Evolutionary conservation across 139 green algal genomes (phyloP).

Genomic region (Chlorella sp.): DNA sequence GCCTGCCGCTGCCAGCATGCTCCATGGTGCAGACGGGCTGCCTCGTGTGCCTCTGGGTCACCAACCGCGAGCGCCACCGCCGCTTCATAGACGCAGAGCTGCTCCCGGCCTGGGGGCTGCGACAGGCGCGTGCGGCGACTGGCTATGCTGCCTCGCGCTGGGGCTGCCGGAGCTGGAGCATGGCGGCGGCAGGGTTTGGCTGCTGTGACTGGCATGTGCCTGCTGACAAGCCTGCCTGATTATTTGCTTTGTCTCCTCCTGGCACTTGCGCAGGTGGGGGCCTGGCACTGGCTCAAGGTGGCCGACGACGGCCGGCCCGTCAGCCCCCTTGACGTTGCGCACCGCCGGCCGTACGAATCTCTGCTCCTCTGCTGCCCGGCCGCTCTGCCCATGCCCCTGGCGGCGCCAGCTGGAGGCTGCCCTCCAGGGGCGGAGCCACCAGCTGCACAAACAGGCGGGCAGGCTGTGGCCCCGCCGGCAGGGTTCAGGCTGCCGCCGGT

Average conservation of each 20-base stretch:
- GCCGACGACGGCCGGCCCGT: conserved; percentile 39
- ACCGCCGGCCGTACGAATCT: conserved; percentile 74
- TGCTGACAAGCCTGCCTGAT: too few relatives aligned
- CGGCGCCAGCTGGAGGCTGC: background rate
- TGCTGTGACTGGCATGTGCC: too few relatives aligned
- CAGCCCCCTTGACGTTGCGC: conserved; percentile 44
- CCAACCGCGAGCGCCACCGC: conserved; percentile 72
- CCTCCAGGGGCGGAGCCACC: background rate
- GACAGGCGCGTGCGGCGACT: too few relatives aligned
- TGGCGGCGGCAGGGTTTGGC: too few relatives aligned
- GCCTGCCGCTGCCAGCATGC: too few relatives aligned
- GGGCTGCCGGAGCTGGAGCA: too few relatives aligned
- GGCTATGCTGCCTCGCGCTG: too few relatives aligned
- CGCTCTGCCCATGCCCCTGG: background rate
- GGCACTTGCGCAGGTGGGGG: too few relatives aligned
- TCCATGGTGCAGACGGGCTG: conserved; percentile 52
- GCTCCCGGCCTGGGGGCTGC: conserved; percentile 71
- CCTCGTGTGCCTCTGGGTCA: conserved; percentile 81
- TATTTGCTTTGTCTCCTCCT: too few relatives aligned
- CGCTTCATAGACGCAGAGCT: conserved; percentile 72
- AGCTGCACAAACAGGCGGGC: background rate
- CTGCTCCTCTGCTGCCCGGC: conserved; percentile 47
- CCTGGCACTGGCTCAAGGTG: conserved; percentile 83
- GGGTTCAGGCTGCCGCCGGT: background rate
- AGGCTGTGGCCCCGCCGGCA: conserved; percentile 1